Conservation (phyloP, 768 basidiomycete species). For the Tremella fuciformis region DNA sequence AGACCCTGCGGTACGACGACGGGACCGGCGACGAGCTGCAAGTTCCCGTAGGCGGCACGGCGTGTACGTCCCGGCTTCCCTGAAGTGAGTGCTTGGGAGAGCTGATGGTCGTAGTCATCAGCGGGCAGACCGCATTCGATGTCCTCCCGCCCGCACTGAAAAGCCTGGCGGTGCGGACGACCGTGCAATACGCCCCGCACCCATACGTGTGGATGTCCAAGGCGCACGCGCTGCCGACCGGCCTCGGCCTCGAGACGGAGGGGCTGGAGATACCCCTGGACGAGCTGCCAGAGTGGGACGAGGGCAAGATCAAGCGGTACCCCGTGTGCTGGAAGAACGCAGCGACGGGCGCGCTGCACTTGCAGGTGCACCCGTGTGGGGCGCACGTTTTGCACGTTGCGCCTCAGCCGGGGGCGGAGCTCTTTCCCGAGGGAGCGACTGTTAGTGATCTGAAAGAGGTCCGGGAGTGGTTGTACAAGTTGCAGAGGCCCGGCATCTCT, state of each 20-base stretch:
- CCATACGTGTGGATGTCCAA: slow-evolving; percentile 12
- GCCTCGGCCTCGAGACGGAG: slow-evolving; percentile 7
- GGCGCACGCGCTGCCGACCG: slow-evolving; percentile 9
- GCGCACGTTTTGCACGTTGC: slow-evolving; percentile 4
- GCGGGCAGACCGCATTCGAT: slow-evolving; percentile 2
- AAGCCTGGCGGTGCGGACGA: slow-evolving; percentile 2
- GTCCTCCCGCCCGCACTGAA: neutral
- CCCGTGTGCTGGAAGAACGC: slow-evolving; percentile 13
- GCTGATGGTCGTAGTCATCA: slow-evolving; percentile 4
- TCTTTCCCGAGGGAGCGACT: neutral
- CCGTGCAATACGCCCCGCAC: slow-evolving; percentile 10
- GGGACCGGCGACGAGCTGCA: slow-evolving; percentile 10
- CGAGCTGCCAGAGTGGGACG: slow-evolving; percentile 6
- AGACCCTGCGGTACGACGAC: slow-evolving; percentile 13
- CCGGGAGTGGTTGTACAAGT: neutral
- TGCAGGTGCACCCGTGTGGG: slow-evolving; percentile 10
- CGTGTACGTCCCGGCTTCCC: slow-evolving; percentile 4
- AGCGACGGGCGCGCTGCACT: slow-evolving; percentile 9
- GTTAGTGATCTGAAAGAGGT: slow-evolving; percentile 5
- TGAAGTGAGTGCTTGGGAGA: neutral
- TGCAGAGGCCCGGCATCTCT: slow-evolving; percentile 10
- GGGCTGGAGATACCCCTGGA: slow-evolving; percentile 8
- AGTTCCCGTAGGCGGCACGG: slow-evolving; percentile 8
- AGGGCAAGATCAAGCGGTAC: slow-evolving; percentile 6
- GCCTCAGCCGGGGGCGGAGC: neutral